Evolutionary conservation across 2,329 filamentous ascomycete species (phyloP).

Genomic region (Botryotinia convoluta): DNA sequence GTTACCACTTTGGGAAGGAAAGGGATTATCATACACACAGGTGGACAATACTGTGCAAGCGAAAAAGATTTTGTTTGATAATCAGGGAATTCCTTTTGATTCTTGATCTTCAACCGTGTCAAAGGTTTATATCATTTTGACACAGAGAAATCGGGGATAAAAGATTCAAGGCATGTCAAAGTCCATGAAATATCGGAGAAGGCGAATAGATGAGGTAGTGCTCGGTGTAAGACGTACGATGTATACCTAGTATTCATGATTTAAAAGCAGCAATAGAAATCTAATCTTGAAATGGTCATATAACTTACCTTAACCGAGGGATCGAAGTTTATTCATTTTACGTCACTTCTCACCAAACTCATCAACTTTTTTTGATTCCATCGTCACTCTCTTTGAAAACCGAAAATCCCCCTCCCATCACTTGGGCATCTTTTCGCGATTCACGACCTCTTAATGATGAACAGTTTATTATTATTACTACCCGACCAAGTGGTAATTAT

Average conservation of each 20-base stretch:
- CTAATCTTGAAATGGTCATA: not conserved
- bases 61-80: not conserved
- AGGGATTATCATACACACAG: not conserved
- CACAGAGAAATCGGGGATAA: not conserved
- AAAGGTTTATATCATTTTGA: not conserved
- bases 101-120: not conserved
- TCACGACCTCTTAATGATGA: not conserved
- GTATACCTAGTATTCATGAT: not conserved
- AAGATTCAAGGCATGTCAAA: not conserved
- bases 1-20: not conserved
- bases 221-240: not conserved
- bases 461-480: not conserved
- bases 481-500: not conserved
- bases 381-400: not conserved
- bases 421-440: not conserved
- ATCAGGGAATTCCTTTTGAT: not conserved
- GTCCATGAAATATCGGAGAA: not conserved
- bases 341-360: conserved; percentile 1
- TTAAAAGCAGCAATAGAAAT: not conserved
- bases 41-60: not conserved
- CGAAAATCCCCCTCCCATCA: not conserved
- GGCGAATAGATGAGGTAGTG: not conserved
- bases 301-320: not conserved
- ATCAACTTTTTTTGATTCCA: not conserved
- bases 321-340: not conserved